Conservation (phyloP, 1,139 yeast species). For the Torulaspora pretoriensis region DNA sequence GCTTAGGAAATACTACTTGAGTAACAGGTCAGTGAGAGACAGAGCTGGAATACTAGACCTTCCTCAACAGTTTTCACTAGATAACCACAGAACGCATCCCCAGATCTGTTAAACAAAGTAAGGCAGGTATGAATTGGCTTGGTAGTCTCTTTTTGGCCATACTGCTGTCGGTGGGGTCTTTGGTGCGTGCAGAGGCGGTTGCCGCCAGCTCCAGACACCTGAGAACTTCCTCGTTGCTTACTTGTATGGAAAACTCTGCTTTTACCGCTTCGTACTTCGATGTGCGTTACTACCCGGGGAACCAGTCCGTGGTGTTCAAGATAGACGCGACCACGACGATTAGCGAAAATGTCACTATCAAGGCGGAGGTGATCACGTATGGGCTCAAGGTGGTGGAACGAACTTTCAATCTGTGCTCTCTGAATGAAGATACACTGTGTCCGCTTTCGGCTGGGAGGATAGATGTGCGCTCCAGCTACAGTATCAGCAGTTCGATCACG, state of each 20-base stretch:
- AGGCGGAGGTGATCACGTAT: constrained; percentile 67
- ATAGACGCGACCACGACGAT: constrained; percentile 78
- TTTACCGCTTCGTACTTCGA: constrained; percentile 85
- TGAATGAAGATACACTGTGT: constrained; percentile 59
- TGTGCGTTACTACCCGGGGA: constrained; percentile 65
- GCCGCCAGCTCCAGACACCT: constrained; percentile 23
- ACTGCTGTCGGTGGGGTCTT: constrained; percentile 4
- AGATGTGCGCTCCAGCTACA: constrained; percentile 56
- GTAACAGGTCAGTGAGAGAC: too few relatives aligned
- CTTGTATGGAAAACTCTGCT: constrained; percentile 90
- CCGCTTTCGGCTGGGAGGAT: constrained; percentile 87
- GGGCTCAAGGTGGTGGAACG: constrained; percentile 66
- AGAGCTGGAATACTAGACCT: too few relatives aligned
- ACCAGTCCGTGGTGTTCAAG: constrained; percentile 58
- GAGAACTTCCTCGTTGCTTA: constrained; percentile 66
- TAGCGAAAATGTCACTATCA: constrained; percentile 66
- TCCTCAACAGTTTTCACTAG: background rate
- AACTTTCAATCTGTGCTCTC: constrained; percentile 59
- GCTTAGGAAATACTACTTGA: background rate
- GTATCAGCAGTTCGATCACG: constrained; percentile 44
- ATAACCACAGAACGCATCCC: background rate
- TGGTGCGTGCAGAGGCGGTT: constrained; percentile 4
- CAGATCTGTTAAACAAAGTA: background rate
- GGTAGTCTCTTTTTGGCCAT: background rate
- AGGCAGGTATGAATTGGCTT: constrained; percentile 5